These are phyloP conservation scores for Bonnemaisonia californica DNA, from an alignment of 31 red algal species.

Conservation along the genomic window DNA sequence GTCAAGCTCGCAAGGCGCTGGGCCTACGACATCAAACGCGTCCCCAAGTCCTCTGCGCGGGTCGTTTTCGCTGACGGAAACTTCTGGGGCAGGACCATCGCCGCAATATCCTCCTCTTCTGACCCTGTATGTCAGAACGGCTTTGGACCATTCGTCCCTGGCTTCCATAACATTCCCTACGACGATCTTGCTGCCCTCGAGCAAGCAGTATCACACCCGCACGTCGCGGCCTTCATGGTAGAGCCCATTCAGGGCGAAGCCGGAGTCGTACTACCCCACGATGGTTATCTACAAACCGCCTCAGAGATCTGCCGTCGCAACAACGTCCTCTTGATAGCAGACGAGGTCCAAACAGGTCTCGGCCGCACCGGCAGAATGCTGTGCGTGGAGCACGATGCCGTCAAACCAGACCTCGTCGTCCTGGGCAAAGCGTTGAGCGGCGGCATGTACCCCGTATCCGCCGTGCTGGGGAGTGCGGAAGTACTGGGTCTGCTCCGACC, in stretches of 20 bases:
- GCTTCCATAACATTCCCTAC: constrained; percentile 84
- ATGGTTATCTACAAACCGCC: constrained; percentile 79
- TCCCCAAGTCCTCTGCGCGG: constrained; percentile 57
- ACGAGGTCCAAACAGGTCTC: constrained; percentile 98
- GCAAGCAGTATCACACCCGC: constrained; percentile 64
- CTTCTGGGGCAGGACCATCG: constrained; percentile 94
- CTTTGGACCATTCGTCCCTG: constrained; percentile 95
- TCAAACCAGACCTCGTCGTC: constrained; percentile 91
- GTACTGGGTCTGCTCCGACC: constrained; percentile 80
- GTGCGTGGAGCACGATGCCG: constrained; percentile 73
- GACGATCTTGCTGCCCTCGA: constrained; percentile 80
- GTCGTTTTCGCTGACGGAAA: constrained; percentile 93
- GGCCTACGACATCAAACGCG: constrained; percentile 94
- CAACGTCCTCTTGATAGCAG: constrained; percentile 94
- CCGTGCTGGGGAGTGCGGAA: constrained; percentile 84
- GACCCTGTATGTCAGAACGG: constrained; percentile 74
- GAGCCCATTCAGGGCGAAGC: constrained; percentile 99
- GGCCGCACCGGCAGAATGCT: constrained; percentile 94
- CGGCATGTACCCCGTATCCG: constrained; percentile 94
- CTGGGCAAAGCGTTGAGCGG: constrained; percentile 96
- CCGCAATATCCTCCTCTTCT: constrained; percentile 80
- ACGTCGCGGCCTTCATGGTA: constrained; percentile 96
- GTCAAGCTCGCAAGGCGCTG: constrained; percentile 93
- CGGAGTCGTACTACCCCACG: constrained; percentile 86
- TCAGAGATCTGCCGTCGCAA: constrained; percentile 77